Percentiles rank a stretch among this genome's conserved stretches.
These are phyloP conservation scores for Melaleuca quinquenervia DNA, from an alignment of 345 rosid genomes.

Conservation along the genomic window DNA sequence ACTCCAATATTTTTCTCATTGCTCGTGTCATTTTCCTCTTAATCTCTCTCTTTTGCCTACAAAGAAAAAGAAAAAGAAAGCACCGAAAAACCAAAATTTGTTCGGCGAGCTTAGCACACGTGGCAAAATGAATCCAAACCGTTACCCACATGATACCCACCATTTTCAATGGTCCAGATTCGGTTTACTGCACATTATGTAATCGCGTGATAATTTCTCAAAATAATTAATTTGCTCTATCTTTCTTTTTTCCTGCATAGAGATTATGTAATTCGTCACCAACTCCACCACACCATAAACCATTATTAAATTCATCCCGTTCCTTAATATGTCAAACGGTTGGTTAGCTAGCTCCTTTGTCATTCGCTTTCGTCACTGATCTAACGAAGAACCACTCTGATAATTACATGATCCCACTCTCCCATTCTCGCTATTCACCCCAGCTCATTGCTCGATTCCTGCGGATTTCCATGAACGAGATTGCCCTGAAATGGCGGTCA, in stretches of 20 bases:
- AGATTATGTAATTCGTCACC: background rate
- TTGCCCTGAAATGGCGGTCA: slow-evolving; percentile 7
- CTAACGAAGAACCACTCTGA: background rate
- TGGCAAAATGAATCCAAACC: background rate
- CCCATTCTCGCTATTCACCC: background rate
- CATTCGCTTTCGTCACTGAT: background rate
- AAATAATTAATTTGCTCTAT: background rate
- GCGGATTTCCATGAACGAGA: background rate
- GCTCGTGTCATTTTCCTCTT: background rate
- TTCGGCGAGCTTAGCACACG: background rate
- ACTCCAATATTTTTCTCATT: background rate
- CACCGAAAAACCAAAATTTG: background rate
- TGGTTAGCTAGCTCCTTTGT: background rate
- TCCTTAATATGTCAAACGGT: background rate
- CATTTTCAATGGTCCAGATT: background rate
- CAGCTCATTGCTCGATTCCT: background rate
- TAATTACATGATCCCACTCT: background rate
- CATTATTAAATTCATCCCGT: background rate
- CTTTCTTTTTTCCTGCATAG: background rate
- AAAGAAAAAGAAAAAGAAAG: background rate
- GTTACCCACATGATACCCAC: background rate
- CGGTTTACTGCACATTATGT: background rate
- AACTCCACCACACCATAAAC: background rate
- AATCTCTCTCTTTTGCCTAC: background rate
- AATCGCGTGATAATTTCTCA: background rate